phyloP scores from a whole-genome alignment of 2,329 filamentous ascomycete species.

The Pyrenochaeta sp. region DNA sequence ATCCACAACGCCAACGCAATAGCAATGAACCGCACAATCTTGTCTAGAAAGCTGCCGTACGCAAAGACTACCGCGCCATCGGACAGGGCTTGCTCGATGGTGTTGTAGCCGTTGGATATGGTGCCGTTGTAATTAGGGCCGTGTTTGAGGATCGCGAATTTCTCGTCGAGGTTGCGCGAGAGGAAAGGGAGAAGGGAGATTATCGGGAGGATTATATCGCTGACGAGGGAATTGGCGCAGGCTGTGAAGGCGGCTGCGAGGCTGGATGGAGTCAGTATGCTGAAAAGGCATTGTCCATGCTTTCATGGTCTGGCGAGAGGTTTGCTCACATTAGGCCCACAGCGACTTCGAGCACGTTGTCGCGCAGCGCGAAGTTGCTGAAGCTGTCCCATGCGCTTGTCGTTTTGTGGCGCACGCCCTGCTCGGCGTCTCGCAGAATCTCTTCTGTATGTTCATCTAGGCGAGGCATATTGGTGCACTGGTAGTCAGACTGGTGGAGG shows the following conservation, averaged over 20 bases:
- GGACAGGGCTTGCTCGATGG: conserved; percentile 71
- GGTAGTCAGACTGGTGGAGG: background rate
- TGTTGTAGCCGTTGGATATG: conserved; percentile 69
- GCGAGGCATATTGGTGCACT: conserved; percentile 34
- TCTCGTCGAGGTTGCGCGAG: conserved; percentile 75
- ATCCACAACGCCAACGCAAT: conserved; percentile 72
- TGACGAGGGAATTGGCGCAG: conserved; percentile 75
- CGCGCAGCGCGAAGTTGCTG: conserved; percentile 75
- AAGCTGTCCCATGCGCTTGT: conserved; percentile 69
- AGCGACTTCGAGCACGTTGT: conserved; percentile 79
- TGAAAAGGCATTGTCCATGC: background rate
- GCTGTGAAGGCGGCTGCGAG: conserved; percentile 75
- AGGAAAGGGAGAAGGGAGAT: conserved; percentile 74
- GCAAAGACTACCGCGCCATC: conserved; percentile 78
- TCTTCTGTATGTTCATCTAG: conserved; percentile 46
- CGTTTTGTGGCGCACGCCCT: conserved; percentile 54
- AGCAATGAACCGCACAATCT: conserved; percentile 70
- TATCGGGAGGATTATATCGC: conserved; percentile 73
- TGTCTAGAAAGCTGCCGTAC: conserved; percentile 74
- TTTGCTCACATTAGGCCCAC: conserved; percentile 72
- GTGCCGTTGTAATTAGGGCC: conserved; percentile 60
- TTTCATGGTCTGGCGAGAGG: background rate
- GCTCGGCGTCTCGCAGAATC: conserved; percentile 59
- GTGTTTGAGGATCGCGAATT: conserved; percentile 71
- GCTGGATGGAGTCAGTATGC: conserved; percentile 48